These are phyloP conservation scores for Phytophthora agathidicida DNA, from an alignment of 352 stramenopile species.

Conservation along the genomic window DNA sequence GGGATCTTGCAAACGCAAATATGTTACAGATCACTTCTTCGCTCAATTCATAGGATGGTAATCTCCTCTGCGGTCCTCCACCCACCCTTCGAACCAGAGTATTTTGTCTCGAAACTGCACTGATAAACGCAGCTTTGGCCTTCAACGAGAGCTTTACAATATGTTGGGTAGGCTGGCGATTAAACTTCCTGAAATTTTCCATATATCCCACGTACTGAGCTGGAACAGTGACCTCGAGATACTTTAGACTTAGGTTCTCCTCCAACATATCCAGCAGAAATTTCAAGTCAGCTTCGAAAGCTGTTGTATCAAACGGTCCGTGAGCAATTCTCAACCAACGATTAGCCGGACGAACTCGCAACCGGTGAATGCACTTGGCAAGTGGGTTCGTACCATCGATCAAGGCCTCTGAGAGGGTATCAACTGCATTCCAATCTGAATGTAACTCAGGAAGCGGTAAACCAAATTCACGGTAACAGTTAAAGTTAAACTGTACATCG, in stretches of 20 bases:
- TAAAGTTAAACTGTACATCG: not conserved
- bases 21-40: slow-evolving; percentile 6
- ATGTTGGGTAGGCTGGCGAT: slow-evolving; percentile 3
- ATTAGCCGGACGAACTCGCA: slow-evolving; percentile 4
- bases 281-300: not conserved
- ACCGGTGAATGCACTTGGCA: not conserved
- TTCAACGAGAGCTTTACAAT: not conserved
- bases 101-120: not conserved
- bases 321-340: no score
- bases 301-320: not conserved
- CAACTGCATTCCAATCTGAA: not conserved
- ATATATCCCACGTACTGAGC: not conserved
- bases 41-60: not conserved
- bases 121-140: slow-evolving; percentile 10
- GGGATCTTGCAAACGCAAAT: slow-evolving; percentile 1
- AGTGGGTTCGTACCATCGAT: not conserved
- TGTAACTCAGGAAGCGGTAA: not conserved
- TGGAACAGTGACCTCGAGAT: not conserved
- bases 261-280: slow-evolving; percentile 9
- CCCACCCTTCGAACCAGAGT: no score
- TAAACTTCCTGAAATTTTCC: not conserved
- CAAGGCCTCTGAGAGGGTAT: not conserved
- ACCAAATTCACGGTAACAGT: not conserved
- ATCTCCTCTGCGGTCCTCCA: not conserved
- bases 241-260: not conserved